A percentile compares a stretch with the other conserved stretches of the same genome.
These are phyloP conservation scores for Albifimbria verrucaria DNA, from an alignment of 2,329 filamentous ascomycete genomes.

Conservation along the genomic window DNA sequence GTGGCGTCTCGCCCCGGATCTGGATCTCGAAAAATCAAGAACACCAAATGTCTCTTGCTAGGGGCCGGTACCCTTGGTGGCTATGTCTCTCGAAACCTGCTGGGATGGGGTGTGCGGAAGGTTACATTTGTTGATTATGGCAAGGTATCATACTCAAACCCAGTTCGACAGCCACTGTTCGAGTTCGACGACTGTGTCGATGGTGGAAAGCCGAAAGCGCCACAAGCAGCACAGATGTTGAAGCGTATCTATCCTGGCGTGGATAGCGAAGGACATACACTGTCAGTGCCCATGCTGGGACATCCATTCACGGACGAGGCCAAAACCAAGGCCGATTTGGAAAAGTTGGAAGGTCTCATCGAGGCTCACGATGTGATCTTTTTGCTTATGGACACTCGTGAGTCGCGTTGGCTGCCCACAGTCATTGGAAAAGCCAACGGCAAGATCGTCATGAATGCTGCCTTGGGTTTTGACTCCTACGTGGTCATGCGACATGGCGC, in stretches of 20 bases:
- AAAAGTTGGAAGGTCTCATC: slow-evolving; percentile 70
- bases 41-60: slow-evolving; percentile 83
- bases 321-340: slow-evolving; percentile 70
- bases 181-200: slow-evolving; percentile 83
- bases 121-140: slow-evolving; percentile 97
- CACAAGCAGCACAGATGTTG: slow-evolving; percentile 74
- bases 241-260: slow-evolving; percentile 88
- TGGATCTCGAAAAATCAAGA: slow-evolving; percentile 89
- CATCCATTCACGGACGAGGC: slow-evolving; percentile 76
- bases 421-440: slow-evolving; percentile 90
- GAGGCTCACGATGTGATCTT: slow-evolving; percentile 89
- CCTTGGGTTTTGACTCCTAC: slow-evolving; percentile 92
- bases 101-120: slow-evolving; percentile 94
- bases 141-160: slow-evolving; percentile 91
- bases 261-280: slow-evolving; percentile 71
- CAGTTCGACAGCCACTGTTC: slow-evolving; percentile 90
- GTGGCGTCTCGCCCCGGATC: slow-evolving; percentile 87
- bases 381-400: slow-evolving; percentile 93
- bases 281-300: slow-evolving; percentile 93
- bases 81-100: slow-evolving; percentile 86
- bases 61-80: slow-evolving; percentile 91
- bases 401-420: slow-evolving; percentile 92
- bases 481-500: slow-evolving; percentile 96
- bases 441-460: slow-evolving; percentile 96
- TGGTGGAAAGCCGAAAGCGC: slow-evolving; percentile 81